Conservation (phyloP, 2,329 filamentous ascomycete genomes). For the Tolypocladium sp. region DNA sequence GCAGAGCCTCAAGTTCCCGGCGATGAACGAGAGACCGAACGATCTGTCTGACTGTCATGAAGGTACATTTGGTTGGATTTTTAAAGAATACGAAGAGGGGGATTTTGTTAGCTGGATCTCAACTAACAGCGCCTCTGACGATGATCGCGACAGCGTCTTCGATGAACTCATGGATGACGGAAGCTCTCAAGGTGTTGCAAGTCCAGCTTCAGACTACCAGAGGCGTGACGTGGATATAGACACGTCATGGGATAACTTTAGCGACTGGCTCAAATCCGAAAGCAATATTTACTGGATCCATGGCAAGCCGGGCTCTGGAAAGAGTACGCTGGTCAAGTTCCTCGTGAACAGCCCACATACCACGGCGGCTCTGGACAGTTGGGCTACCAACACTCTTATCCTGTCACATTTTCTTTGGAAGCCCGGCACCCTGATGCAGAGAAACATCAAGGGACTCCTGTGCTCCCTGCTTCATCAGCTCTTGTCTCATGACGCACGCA, state of each 20-base stretch:
- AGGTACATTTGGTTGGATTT: too few relatives aligned
- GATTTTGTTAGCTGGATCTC: too few relatives aligned
- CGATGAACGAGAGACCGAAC: too few relatives aligned
- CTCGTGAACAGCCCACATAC: slow-evolving; percentile 10
- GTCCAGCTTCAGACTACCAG: too few relatives aligned
- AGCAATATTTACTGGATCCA: slow-evolving; percentile 16
- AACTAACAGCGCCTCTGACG: too few relatives aligned
- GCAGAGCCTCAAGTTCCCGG: too few relatives aligned
- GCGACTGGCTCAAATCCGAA: slow-evolving; percentile 7
- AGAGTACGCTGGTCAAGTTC: slow-evolving; percentile 22
- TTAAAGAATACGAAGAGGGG: too few relatives aligned
- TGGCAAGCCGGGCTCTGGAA: slow-evolving; percentile 22
- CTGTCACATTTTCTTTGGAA: slow-evolving; percentile 21
- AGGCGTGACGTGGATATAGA: too few relatives aligned
- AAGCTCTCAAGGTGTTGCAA: too few relatives aligned
- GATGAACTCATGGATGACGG: too few relatives aligned
- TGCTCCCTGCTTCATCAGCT: slow-evolving; percentile 13
- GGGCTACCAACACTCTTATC: slow-evolving; percentile 7
- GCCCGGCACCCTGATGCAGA: slow-evolving; percentile 14
- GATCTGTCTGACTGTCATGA: too few relatives aligned
- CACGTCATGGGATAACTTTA: slow-evolving; percentile 7
- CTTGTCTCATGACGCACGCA: background rate
- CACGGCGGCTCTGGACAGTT: slow-evolving; percentile 5
- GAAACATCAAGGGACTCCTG: slow-evolving; percentile 13
- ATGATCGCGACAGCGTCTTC: too few relatives aligned